Percentiles rank a stretch among this genome's conserved stretches.
These are phyloP conservation scores for Talaromyces wortmannii DNA, from an alignment of 495 filamentous ascomycete genomes.

Conservation along the genomic window DNA sequence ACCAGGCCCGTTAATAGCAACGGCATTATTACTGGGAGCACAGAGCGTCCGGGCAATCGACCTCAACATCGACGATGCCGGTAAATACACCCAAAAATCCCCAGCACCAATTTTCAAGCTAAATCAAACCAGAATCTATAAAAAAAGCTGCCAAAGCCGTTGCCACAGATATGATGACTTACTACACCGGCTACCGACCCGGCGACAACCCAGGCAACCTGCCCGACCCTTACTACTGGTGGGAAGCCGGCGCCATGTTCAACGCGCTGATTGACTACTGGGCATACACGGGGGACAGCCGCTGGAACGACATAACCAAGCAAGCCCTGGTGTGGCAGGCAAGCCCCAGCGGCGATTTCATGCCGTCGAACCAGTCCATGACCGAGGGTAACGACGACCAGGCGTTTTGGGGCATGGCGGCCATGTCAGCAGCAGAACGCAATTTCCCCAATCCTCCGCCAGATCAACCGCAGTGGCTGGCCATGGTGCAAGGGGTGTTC, in stretches of 20 bases:
- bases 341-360: slow-evolving; percentile 60
- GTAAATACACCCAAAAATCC: slow-evolving; percentile 1
- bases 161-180: slow-evolving; percentile 44
- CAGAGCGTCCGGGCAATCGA: slow-evolving; percentile 13
- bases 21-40: slow-evolving; percentile 6
- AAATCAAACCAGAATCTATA: slow-evolving; percentile 31
- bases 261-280: slow-evolving; percentile 76
- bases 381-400: slow-evolving; percentile 81
- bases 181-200: slow-evolving; percentile 65
- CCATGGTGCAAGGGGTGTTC: slow-evolving; percentile 75
- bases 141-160: slow-evolving; percentile 34
- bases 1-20: neutral
- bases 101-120: neutral
- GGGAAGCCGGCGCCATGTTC: slow-evolving; percentile 75
- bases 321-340: slow-evolving; percentile 68
- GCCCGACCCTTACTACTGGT: slow-evolving; percentile 76
- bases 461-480: slow-evolving; percentile 65
- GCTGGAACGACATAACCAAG: slow-evolving; percentile 62
- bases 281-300: slow-evolving; percentile 68
- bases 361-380: slow-evolving; percentile 75
- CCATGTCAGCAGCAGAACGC: slow-evolving; percentile 74
- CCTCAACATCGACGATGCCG: slow-evolving; percentile 14
- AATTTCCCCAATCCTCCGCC: slow-evolving; percentile 54
- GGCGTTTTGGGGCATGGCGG: slow-evolving; percentile 78
- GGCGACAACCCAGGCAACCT: slow-evolving; percentile 67